Base-by-base conservation (phyloP, 2,329 filamentous ascomycete genomes). In the Pseudopithomyces chartarum region DNA sequence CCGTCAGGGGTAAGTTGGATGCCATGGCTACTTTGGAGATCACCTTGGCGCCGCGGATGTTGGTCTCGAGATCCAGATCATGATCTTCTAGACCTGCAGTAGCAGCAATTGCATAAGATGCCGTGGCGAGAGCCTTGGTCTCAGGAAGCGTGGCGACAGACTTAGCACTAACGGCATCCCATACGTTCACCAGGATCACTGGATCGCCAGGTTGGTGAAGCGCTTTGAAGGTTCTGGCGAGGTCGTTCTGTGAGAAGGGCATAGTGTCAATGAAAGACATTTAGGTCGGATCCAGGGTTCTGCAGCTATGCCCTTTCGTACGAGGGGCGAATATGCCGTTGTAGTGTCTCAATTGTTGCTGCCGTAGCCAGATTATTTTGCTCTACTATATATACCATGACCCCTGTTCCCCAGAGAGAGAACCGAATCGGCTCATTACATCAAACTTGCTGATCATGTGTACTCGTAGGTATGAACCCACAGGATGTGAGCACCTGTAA, bases 151-250 rank as follows among this genome's bases (percentile, higher is more conserved):
- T 74, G 7, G 78, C 71, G 46, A 86, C 69, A 1, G 78, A 64
- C 13, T 70, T 68, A 36, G 85, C 81, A 3, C 83, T 81, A 19
- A 80, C 67, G 26, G 77, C 72, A 63, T 87, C 84, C 77, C 82
- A 85, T 59, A 85, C 74, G 62, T 87, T 87, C 11, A 83, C 76
- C 6, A 87, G 73, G 40, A 87, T 58, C 34, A 87, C 57, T 12
- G 85, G 85, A 0, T 75, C 64, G 2, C 80, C 79, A 0, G 84
- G 82, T 20, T 71, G 58, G 68, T 87, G 85, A 19, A 87, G 80
- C 65, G 71, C 48, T 52, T 63, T 63, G 43, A 73, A 52, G 32
- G 42, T 32, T 39, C 55, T 20, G 34, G 64, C 63, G 40, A 54
- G 34, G 36, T 43, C 46, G 52, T 63, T 63, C 50, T 58, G 61